Percentiles rank a stretch among this genome's conserved stretches.
Conservation (phyloP, 2,329 filamentous ascomycete genomes). For the Fusarium zealandicum region DNA sequence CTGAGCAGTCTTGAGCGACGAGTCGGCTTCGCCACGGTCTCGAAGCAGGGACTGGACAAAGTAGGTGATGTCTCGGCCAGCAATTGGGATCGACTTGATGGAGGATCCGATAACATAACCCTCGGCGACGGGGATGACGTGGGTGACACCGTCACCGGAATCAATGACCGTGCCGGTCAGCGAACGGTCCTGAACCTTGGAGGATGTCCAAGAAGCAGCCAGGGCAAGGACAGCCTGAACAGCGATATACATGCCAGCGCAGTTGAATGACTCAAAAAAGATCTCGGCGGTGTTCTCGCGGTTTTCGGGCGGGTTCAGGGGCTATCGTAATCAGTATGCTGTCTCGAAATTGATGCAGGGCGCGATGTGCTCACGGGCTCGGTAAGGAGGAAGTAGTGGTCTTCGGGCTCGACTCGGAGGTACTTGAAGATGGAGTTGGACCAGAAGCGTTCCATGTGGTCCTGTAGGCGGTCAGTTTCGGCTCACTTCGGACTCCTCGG, state of each 20-base stretch:
- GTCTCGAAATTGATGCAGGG: slow-evolving; percentile 9
- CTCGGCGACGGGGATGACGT: slow-evolving; percentile 98
- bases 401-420: slow-evolving; percentile 94
- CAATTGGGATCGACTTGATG: slow-evolving; percentile 98
- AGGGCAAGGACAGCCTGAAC: slow-evolving; percentile 97
- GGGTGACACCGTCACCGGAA: slow-evolving; percentile 97
- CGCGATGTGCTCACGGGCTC: slow-evolving; percentile 74
- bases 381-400: slow-evolving; percentile 97
- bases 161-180: slow-evolving; percentile 98
- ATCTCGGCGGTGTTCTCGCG: slow-evolving; percentile 99
- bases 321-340: slow-evolving; percentile 58
- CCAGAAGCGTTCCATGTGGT: slow-evolving; percentile 99
- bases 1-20: slow-evolving; percentile 95
- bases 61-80: slow-evolving; percentile 97
- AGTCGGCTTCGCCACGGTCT: slow-evolving; percentile 95
- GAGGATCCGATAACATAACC: slow-evolving; percentile 99
- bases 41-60: slow-evolving; percentile 96
- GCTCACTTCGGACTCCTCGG: not conserved
- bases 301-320: slow-evolving; percentile 97
- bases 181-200: slow-evolving; percentile 95
- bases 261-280: slow-evolving; percentile 99
- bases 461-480: slow-evolving; percentile 59
- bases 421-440: slow-evolving; percentile 99
- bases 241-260: slow-evolving; percentile 97
- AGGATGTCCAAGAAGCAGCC: slow-evolving; percentile 97